Evolutionary conservation across 2,329 filamentous ascomycete species (phyloP).

Genomic region (Pseudogymnoascus sp.): DNA sequence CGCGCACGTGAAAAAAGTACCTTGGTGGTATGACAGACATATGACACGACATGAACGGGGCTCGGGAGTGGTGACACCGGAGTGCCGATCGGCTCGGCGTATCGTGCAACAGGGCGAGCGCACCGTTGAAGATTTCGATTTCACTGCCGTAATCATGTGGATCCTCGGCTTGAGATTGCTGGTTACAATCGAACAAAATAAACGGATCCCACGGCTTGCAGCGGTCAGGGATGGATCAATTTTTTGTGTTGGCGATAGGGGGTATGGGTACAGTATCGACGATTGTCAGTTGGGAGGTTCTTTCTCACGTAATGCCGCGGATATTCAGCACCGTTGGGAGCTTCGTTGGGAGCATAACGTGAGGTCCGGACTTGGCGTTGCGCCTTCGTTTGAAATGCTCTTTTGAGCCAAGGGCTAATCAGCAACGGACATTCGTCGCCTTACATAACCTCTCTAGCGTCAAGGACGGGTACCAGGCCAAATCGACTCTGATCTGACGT

Average conservation of each 20-base stretch:
- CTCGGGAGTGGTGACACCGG: not conserved
- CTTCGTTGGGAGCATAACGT: slow-evolving; percentile 3
- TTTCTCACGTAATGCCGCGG: not conserved
- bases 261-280: not conserved
- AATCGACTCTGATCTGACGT: not conserved
- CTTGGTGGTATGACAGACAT: slow-evolving; percentile 8
- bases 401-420: not conserved
- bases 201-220: not conserved
- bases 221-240: not conserved
- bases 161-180: slow-evolving; percentile 5
- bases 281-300: not conserved
- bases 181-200: not conserved
- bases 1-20: not conserved
- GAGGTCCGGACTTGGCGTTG: not conserved
- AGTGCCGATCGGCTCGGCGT: slow-evolving; percentile 2
- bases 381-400: not conserved
- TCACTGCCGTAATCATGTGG: not conserved
- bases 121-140: slow-evolving; percentile 1
- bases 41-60: not conserved
- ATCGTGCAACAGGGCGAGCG: not conserved
- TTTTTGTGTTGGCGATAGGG: not conserved
- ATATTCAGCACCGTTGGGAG: not conserved
- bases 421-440: not conserved
- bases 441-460: not conserved
- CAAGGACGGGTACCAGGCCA: not conserved